phyloP scores from a whole-genome alignment of 192 early-diverging fungal genomes.

The Kappamyces sp. region DNA sequence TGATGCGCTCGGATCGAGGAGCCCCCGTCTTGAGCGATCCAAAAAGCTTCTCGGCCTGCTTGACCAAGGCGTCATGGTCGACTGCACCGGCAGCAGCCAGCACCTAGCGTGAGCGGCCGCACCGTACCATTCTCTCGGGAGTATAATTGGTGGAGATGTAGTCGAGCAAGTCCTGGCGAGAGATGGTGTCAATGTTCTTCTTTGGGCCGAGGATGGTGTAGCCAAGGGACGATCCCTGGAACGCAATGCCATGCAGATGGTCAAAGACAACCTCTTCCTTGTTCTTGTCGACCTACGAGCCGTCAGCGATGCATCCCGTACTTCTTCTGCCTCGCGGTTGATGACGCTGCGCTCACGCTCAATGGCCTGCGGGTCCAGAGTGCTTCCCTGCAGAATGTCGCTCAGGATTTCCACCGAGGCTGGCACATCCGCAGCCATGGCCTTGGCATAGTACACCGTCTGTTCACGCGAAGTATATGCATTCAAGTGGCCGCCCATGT shows the following conservation, averaged over 20 bases:
- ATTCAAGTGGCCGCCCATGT: conserved; percentile 97
- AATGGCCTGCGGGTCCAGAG: conserved; percentile 73
- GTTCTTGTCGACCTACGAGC: conserved; percentile 57
- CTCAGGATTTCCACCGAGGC: conserved; percentile 88
- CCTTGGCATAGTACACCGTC: conserved; percentile 97
- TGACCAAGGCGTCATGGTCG: conserved; percentile 87
- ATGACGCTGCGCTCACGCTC: conserved; percentile 98
- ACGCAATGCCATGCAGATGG: conserved; percentile 92
- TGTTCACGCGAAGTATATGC: conserved; percentile 99
- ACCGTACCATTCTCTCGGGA: conserved; percentile 85
- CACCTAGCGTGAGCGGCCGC: neutral
- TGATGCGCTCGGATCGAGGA: conserved; percentile 30
- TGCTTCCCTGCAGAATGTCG: conserved; percentile 92
- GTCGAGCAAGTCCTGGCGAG: conserved; percentile 74
- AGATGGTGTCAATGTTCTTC: conserved; percentile 89
- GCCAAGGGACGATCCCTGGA: conserved; percentile 81
- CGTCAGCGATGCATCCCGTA: no score
- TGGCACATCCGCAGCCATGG: conserved; percentile 79
- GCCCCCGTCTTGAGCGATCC: conserved; percentile 61
- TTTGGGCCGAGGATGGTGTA: conserved; percentile 90
- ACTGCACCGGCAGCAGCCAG: conserved; percentile 85
- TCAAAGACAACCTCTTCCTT: conserved; percentile 99
- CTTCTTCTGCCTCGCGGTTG: conserved; percentile 82
- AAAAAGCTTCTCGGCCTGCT: conserved; percentile 92
- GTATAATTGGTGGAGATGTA: conserved; percentile 95